phyloP scores from a whole-genome alignment of 192 early-diverging fungal species.

The Gryganskiella cystojenkinii region DNA sequence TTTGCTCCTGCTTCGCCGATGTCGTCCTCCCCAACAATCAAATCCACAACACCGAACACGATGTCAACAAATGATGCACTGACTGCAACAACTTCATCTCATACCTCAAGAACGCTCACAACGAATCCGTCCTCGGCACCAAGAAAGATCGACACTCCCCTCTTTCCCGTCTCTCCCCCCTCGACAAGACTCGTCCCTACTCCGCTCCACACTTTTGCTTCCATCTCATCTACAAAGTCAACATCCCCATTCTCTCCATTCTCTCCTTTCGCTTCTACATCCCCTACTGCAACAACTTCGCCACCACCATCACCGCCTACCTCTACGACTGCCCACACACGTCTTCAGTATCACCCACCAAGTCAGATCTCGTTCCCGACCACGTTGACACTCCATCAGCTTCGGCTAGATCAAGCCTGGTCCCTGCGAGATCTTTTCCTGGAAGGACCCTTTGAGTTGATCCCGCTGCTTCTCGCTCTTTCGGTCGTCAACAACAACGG shows the following conservation, averaged over 20 bases:
- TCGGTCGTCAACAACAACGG: too few relatives aligned
- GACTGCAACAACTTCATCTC: not conserved
- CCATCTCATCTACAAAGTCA: too few relatives aligned
- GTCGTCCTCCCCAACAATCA: too few relatives aligned
- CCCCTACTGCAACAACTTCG: not conserved
- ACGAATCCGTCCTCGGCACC: too few relatives aligned
- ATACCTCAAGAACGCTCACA: not conserved
- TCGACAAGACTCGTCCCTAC: not conserved
- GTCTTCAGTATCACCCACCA: constrained; percentile 8
- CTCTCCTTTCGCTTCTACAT: not conserved
- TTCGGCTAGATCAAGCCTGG: not conserved
- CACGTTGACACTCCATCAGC: constrained; percentile 1
- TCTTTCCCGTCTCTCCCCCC: not conserved
- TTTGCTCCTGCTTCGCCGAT: too few relatives aligned
- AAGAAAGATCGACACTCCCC: not conserved
- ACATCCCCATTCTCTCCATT: too few relatives aligned
- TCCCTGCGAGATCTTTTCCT: not conserved
- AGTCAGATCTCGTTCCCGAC: constrained; percentile 23
- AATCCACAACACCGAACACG: too few relatives aligned
- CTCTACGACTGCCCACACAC: not conserved
- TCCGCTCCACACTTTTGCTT: too few relatives aligned
- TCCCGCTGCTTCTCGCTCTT: not conserved
- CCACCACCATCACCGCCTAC: not conserved
- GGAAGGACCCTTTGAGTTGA: constrained; percentile 28
- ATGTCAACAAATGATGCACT: too few relatives aligned